phyloP scores from a whole-genome alignment of 225 moss, liverwort and hornwort genomes.

The Bryum argenteum region DNA sequence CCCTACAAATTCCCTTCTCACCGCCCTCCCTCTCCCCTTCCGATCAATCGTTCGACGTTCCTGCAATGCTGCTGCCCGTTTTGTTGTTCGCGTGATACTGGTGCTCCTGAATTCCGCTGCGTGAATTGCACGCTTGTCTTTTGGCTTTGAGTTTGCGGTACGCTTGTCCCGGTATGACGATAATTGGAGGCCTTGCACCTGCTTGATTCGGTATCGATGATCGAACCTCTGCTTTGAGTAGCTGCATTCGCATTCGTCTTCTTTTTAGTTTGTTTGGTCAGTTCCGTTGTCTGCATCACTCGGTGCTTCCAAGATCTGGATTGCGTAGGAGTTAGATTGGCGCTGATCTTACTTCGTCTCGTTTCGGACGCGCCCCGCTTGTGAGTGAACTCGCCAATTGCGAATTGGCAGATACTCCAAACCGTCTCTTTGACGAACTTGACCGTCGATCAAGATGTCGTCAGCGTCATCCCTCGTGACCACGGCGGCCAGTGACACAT shows the following conservation, averaged over 20 bases:
- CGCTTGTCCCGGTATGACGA: background rate
- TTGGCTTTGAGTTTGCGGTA: too few relatives aligned
- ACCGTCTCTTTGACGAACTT: background rate
- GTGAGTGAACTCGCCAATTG: background rate
- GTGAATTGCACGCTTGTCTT: too few relatives aligned
- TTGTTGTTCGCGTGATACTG: too few relatives aligned
- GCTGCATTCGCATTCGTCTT: background rate
- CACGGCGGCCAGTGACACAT: conserved; percentile 41
- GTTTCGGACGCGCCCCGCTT: background rate
- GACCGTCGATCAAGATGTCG: conserved; percentile 24
- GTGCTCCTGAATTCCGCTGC: too few relatives aligned
- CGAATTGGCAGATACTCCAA: background rate
- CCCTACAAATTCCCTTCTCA: too few relatives aligned
- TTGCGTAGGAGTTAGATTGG: background rate
- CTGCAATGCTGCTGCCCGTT: too few relatives aligned
- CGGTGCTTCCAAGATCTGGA: background rate
- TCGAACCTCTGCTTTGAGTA: background rate
- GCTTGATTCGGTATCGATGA: background rate
- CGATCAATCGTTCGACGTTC: too few relatives aligned
- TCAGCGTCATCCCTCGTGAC: conserved; percentile 32
- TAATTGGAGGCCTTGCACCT: background rate
- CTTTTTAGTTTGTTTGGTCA: too few relatives aligned
- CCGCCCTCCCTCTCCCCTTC: too few relatives aligned
- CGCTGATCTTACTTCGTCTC: background rate
- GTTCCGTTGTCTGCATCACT: background rate